phyloP scores from a whole-genome alignment of 2,329 filamentous ascomycete species.

The Neonectria punicea region DNA sequence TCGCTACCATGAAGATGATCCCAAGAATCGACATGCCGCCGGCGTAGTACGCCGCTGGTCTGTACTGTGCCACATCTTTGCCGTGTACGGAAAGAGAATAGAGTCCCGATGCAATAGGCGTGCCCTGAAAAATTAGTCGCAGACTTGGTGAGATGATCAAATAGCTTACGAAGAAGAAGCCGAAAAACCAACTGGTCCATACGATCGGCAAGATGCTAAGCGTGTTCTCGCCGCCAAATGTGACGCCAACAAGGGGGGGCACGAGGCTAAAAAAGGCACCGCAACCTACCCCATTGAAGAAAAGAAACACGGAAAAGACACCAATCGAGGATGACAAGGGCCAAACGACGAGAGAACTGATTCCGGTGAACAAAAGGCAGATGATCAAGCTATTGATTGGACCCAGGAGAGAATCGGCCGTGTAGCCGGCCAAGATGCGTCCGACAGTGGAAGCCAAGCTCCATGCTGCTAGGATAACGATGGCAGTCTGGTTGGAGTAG shows the following conservation, averaged over 20 bases:
- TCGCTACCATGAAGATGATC: conserved; percentile 22
- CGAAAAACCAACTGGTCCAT: conserved; percentile 46
- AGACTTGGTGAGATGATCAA: background rate
- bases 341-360: conserved; percentile 44
- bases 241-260: conserved; percentile 40
- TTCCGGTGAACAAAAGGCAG: conserved; percentile 39
- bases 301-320: conserved; percentile 33
- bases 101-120: conserved; percentile 37
- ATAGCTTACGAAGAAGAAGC: conserved; percentile 43
- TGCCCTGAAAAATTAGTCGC: conserved; percentile 22
- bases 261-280: conserved; percentile 47
- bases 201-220: conserved; percentile 42
- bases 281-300: conserved; percentile 44
- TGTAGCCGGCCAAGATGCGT: conserved; percentile 39
- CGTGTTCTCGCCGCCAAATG: conserved; percentile 38
- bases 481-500: conserved; percentile 37
- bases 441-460: conserved; percentile 45
- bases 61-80: conserved; percentile 8
- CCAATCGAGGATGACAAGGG: conserved; percentile 41
- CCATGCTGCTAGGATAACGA: conserved; percentile 42
- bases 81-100: conserved; percentile 25
- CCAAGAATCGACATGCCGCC: conserved; percentile 32
- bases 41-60: conserved; percentile 34
- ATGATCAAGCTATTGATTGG: conserved; percentile 44
- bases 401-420: conserved; percentile 39